Conservation (phyloP, 352 stramenopile species). For the Blastocystis sp. region DNA sequence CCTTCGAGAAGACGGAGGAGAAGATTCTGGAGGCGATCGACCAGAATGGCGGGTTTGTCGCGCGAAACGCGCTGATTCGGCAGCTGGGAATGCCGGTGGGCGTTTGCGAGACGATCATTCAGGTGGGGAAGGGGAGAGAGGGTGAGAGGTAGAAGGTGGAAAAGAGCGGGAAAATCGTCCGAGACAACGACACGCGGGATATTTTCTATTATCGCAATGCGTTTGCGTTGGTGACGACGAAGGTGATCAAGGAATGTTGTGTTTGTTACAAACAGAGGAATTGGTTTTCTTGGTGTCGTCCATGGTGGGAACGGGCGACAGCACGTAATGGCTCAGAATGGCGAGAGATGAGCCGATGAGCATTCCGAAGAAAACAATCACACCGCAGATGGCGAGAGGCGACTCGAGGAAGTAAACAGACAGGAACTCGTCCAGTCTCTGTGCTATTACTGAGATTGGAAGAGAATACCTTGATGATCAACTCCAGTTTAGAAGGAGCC, state of each 20-base stretch:
- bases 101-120: constrained; percentile 8
- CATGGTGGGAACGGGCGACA: not conserved
- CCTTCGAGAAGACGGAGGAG: not conserved
- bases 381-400: not conserved
- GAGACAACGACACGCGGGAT: not conserved
- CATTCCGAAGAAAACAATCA: not conserved
- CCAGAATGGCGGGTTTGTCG: not conserved
- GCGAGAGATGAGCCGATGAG: not conserved
- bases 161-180: constrained; percentile 26
- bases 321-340: not conserved
- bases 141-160: constrained; percentile 27
- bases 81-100: not conserved
- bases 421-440: not conserved
- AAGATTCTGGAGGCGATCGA: not conserved
- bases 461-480: not conserved
- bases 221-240: not conserved
- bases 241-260: not conserved
- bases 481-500: not conserved
- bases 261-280: constrained; percentile 22
- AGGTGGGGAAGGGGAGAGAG: not conserved
- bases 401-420: not conserved
- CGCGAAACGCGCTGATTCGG: not conserved
- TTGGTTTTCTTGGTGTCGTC: not conserved
- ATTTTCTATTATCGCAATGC: constrained; percentile 20
- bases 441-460: not conserved